A percentile compares a stretch with the other conserved stretches of the same genome.
phyloP scores from a whole-genome alignment of 179 eudicot genomes.

The Monotropa hypopitys region DNA sequence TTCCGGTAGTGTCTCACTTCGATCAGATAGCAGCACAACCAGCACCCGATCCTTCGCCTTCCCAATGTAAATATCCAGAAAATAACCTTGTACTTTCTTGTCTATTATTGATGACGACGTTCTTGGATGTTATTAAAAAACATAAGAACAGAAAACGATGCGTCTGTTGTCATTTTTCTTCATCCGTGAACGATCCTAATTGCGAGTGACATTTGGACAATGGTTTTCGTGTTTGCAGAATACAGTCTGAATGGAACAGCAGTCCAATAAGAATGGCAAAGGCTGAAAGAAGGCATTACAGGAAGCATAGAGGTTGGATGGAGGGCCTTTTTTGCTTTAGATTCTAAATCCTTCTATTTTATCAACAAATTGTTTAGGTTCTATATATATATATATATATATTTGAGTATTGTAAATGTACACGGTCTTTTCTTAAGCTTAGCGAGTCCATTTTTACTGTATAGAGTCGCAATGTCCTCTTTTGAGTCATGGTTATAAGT shows the following conservation, averaged over 20 bases:
- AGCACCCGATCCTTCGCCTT: slow-evolving; percentile 90
- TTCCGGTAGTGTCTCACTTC: slow-evolving; percentile 56
- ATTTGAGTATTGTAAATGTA: background rate
- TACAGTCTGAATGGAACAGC: slow-evolving; percentile 68
- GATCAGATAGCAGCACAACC: slow-evolving; percentile 82
- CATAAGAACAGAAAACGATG: background rate
- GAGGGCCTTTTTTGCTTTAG: slow-evolving; percentile 66
- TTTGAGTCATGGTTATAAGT: background rate
- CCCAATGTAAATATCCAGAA: slow-evolving; percentile 48
- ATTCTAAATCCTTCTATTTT: slow-evolving; percentile 39
- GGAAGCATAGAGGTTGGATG: slow-evolving; percentile 57
- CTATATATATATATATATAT: slow-evolving; percentile 12
- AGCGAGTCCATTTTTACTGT: background rate
- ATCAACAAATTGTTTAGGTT: slow-evolving; percentile 14
- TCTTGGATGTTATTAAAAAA: background rate
- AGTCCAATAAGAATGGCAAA: slow-evolving; percentile 93
- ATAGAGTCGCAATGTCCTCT: background rate
- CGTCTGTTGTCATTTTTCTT: slow-evolving; percentile 2
- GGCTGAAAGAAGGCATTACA: slow-evolving; percentile 43
- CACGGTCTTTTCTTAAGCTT: background rate
- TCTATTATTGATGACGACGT: background rate
- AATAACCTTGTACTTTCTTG: background rate
- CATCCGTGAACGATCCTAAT: too few species aligned
- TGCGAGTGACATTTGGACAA: background rate
- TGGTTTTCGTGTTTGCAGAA: slow-evolving; percentile 26